Base-by-base conservation (phyloP, 2,329 filamentous ascomycete species). In the Parastagonospora avenae region DNA sequence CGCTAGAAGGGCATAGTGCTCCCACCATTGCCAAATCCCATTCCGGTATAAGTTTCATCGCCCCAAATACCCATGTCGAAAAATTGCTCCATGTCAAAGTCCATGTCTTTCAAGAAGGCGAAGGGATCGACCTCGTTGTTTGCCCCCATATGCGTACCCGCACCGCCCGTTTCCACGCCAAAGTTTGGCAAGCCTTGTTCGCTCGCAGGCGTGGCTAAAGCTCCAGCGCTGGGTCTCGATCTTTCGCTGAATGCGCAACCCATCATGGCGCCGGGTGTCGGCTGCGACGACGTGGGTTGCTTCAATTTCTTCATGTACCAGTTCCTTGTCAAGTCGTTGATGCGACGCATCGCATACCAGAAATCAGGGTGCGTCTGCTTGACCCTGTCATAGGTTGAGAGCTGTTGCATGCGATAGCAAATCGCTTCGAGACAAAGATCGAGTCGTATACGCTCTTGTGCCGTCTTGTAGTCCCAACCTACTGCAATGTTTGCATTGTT, bases 41-140 rank as follows among this genome's bases (percentile, higher is more conserved):
- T 64, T n/a, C 54, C 57, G 24, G 56, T 42, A 42, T 71, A 71
- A 14, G 35, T 54, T 4, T 66, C 60, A 19, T 64, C 63, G 1
- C 68, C 62, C 66, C 67, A 73, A 4, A 71, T 64, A 2, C 68
- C 65, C 43, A 63, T 60, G 19, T 72, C 68, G n/a, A 72, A 63
- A 30, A 73, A 66, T 12, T 60, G 60, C 30, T 69, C 68, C 61
- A 72, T 67, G 32, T 73, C 68, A 39, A 73, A 68, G 39, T 73
- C 63, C 3, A 37, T 29, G 40, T 52, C 46, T 27, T 50, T 63
- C 60, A 71, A 62, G 2, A 64, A 56, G 1, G 56, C 50, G 39
- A 70, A 62, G 1, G 65, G 59, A 27, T 67, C 67, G 10, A 14
- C 24, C 5, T 31, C 36, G 4, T 27, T 48, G 5, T 51, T 46